Percentiles rank a stretch among this genome's conserved stretches.
These are phyloP conservation scores for Talaromyces sp. DNA, from an alignment of 2,329 filamentous ascomycete species.

Conservation along the genomic window DNA sequence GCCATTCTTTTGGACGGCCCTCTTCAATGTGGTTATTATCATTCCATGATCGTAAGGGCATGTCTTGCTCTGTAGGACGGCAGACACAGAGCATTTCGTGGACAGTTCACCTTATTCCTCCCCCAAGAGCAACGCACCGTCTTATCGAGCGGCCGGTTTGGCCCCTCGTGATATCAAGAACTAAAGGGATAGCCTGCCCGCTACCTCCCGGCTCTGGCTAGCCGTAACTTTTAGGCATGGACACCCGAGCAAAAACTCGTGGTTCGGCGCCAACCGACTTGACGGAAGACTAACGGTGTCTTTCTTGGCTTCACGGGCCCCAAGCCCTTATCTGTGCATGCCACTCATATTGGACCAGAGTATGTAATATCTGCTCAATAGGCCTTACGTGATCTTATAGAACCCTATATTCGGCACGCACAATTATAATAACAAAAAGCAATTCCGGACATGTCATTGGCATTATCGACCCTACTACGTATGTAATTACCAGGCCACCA, in stretches of 20 bases:
- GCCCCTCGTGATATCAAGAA: background rate
- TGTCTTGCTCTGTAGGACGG: background rate
- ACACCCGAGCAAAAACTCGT: background rate
- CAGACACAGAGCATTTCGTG: too few species aligned
- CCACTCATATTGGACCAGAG: background rate
- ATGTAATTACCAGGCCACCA: background rate
- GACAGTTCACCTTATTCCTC: too few species aligned
- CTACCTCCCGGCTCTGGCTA: background rate
- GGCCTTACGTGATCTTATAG: background rate
- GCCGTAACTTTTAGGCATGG: background rate
- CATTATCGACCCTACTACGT: background rate
- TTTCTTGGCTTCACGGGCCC: background rate
- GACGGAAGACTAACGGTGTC: background rate
- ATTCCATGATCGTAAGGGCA: background rate
- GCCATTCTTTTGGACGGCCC: background rate
- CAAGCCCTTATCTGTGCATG: background rate
- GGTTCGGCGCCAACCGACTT: background rate
- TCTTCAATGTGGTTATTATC: background rate
- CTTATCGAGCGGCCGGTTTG: background rate
- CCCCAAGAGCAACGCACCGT: too few species aligned
- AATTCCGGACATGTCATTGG: background rate
- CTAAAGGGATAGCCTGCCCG: background rate
- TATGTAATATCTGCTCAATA: background rate
- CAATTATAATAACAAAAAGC: too few species aligned
- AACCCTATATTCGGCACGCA: background rate